phyloP scores from a whole-genome alignment of 2,329 filamentous ascomycete species.

The Onygena corvina region DNA sequence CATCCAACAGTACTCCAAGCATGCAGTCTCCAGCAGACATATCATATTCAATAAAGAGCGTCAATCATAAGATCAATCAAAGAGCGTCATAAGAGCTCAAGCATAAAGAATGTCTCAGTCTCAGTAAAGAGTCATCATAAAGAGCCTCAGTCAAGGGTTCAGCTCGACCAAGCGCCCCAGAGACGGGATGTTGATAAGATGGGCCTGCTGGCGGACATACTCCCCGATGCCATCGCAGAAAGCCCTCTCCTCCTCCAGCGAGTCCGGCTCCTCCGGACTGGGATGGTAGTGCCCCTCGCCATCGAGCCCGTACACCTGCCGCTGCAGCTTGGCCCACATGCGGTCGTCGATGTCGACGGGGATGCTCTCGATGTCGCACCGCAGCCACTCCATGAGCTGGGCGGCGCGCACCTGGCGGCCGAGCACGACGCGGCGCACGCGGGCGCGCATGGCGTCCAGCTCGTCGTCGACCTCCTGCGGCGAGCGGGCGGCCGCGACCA shows the following conservation, averaged over 20 bases:
- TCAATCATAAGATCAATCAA: too few relatives aligned
- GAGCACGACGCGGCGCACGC: conserved; percentile 17
- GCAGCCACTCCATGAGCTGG: conserved; percentile 18
- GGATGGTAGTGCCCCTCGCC: conserved; percentile 24
- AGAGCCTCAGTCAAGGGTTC: too few relatives aligned
- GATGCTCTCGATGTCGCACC: conserved; percentile 20
- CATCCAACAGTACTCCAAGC: too few relatives aligned
- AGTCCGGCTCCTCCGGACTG: conserved; percentile 15
- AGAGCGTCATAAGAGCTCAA: too few relatives aligned
- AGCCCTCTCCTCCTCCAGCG: too few relatives aligned
- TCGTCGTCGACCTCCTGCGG: conserved; percentile 18
- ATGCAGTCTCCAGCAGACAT: too few relatives aligned
- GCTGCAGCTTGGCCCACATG: conserved; percentile 24
- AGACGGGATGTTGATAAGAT: too few relatives aligned
- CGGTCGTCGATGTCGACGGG: conserved; percentile 22
- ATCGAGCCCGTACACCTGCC: conserved; percentile 24
- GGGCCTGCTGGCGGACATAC: conserved; percentile 12
- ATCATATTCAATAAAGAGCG: too few relatives aligned
- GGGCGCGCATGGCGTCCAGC: conserved; percentile 21
- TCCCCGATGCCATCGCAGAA: too few relatives aligned
- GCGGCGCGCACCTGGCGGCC: conserved; percentile 19
- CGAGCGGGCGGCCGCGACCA: conserved; percentile 15
- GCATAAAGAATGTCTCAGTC: too few relatives aligned
- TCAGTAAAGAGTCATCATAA: too few relatives aligned
- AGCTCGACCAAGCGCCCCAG: too few relatives aligned